A percentile compares a stretch with the other conserved stretches of the same genome.
These are phyloP conservation scores for Curvularia spicifera DNA, from an alignment of 2,329 filamentous ascomycete species.

Conservation along the genomic window DNA sequence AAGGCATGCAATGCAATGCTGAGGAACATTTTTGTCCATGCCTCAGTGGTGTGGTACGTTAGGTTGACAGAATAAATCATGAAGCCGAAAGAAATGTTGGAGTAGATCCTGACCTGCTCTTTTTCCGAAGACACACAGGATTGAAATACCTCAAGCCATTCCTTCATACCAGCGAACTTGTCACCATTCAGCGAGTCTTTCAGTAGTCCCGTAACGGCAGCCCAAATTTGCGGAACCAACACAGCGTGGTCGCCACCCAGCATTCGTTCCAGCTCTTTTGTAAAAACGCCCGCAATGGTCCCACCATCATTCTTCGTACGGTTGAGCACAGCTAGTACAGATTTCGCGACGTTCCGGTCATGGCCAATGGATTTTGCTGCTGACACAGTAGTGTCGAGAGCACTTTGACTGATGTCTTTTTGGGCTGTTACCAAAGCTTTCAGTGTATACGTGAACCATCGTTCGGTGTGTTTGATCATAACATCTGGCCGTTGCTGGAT, in stretches of 20 bases:
- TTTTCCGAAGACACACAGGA: constrained; percentile 84
- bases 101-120: constrained; percentile 65
- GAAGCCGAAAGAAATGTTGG: constrained; percentile 84
- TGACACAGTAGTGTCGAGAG: constrained; percentile 75
- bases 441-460: constrained; percentile 85
- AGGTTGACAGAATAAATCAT: constrained; percentile 77
- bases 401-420: constrained; percentile 76
- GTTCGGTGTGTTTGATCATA: constrained; percentile 71
- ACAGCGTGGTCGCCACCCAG: constrained; percentile 63
- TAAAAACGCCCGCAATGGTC: constrained; percentile 64
- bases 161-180: constrained; percentile 73
- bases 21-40: constrained; percentile 45
- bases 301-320: constrained; percentile 65
- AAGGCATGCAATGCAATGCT: constrained; percentile 39
- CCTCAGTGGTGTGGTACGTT: constrained; percentile 62
- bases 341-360: constrained; percentile 70
- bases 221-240: constrained; percentile 88
- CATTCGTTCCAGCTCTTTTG: constrained; percentile 67
- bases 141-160: constrained; percentile 81
- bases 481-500: constrained; percentile 71
- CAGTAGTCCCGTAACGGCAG: constrained; percentile 78
- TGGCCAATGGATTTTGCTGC: constrained; percentile 72
- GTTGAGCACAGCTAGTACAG: constrained; percentile 68
- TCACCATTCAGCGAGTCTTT: constrained; percentile 65
- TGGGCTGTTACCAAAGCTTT: constrained; percentile 79